These are phyloP conservation scores for Brettanomyces naardenensis DNA, from an alignment of 805 yeast genomes.

Conservation along the genomic window DNA sequence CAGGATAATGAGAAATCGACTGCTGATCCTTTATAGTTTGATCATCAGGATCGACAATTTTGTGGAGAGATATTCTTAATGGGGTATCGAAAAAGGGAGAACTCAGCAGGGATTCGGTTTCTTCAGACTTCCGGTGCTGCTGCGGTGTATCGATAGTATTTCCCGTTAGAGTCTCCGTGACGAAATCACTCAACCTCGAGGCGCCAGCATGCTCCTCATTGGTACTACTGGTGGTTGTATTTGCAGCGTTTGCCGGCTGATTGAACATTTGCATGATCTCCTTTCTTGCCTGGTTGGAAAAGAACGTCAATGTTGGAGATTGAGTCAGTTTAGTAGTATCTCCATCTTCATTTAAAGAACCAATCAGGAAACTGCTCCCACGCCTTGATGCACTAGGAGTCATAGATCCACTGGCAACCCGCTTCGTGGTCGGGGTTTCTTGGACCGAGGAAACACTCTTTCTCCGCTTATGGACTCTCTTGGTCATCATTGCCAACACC, in stretches of 20 bases:
- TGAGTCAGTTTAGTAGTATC: constrained; percentile 25
- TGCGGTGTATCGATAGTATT: constrained; percentile 13
- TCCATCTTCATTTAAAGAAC: constrained; percentile 2
- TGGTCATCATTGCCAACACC: constrained; percentile 44
- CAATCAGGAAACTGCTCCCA: constrained; percentile 1
- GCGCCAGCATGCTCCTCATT: constrained; percentile 12
- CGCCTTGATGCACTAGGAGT: constrained; percentile 5
- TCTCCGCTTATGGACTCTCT: not conserved
- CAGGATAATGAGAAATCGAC: constrained; percentile 22
- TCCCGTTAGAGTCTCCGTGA: constrained; percentile 39
- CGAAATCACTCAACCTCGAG: constrained; percentile 29
- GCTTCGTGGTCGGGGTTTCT: constrained; percentile 17
- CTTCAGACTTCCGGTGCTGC: constrained; percentile 15
- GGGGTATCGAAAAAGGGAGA: constrained; percentile 40
- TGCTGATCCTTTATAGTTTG: constrained; percentile 25
- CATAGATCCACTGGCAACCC: constrained; percentile 6
- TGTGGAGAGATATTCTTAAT: not conserved
- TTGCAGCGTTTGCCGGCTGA: constrained; percentile 26
- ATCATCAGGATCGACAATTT: constrained; percentile 33
- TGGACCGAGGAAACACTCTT: not conserved
- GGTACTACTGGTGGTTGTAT: not conserved
- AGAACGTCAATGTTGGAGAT: constrained; percentile 76
- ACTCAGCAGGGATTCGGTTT: constrained; percentile 24
- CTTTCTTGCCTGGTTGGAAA: constrained; percentile 64
- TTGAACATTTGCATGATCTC: constrained; percentile 76